Evolutionary conservation across 1,139 yeast genomes (phyloP), one percentile per base, ranked within the genome.

Genomic region (Sugiyamaella novakii): DNA sequence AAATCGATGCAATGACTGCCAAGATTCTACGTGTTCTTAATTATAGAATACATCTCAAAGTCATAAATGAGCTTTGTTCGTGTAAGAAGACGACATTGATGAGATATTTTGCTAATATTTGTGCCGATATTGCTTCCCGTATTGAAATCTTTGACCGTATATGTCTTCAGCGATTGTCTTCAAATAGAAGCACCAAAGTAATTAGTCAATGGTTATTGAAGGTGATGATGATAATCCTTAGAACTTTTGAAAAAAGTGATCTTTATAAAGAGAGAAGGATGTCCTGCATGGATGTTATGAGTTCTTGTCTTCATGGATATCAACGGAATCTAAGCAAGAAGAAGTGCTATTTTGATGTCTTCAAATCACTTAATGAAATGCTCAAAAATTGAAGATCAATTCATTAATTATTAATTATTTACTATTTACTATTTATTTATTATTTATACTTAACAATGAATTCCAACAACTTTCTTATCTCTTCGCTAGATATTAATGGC

Each of bases 71-170:
- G 33, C 42, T 46, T n/a, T 12, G 18, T 6, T 11, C 25, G 6
- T 42, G 33, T 33, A 24, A 14, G 17, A 11, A 19, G 6, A 25
- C 14, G 8, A 33, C 40, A 2, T 11, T 38, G n/a, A 8, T 8
- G 19, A 33, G 14, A 34, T 42, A 27, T 28, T 25, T 42, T 25
- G 22, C 28, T 19, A 42, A 33, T 25, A 17, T 42, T 15, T 24
- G 39, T n/a, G 27, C 19, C n/a, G 19, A 42, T 42, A 35, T 42
- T 34, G 46, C 34, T 22, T 11, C 14, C 10, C 36, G 38, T 33
- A 34, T 42, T 15, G 22, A 18, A 18, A 14, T 22, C 10, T 42
- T 28, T 25, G 39, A 33, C 18, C 31, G 46, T 3, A 25, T 33
- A 8, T 42, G 46, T 31, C 31, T 42, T n/a, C 31, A 34, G 12